Evolutionary conservation across 2,329 filamentous ascomycete species (phyloP).

Genomic region (Atkinsonella hypoxylon): DNA sequence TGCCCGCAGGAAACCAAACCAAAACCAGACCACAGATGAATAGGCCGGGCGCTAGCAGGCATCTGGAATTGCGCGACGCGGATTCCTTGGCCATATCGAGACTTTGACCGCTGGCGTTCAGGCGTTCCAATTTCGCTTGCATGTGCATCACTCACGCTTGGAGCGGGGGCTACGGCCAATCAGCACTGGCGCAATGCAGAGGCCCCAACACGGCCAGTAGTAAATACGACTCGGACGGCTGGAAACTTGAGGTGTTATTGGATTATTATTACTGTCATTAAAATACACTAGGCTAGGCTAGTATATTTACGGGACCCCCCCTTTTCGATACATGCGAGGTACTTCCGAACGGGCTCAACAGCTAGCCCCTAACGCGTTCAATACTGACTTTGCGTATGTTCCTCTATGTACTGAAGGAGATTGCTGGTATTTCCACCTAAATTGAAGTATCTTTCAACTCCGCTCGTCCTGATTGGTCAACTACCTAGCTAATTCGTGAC

Average conservation of each 20-base stretch:
- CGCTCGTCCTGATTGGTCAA: too few species aligned
- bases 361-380: too few species aligned
- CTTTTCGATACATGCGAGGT: too few species aligned
- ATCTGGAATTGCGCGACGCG: background rate
- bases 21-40: background rate
- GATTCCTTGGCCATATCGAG: background rate
- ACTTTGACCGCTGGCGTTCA: slow-evolving; percentile 2
- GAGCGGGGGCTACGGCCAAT: background rate
- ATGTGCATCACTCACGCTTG: background rate
- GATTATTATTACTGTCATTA: too few species aligned
- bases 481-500: too few species aligned
- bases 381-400: too few species aligned
- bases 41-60: background rate
- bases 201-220: background rate
- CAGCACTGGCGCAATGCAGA: background rate
- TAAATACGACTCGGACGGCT: background rate
- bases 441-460: too few species aligned
- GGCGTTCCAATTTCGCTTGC: slow-evolving; percentile 14
- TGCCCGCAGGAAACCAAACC: background rate
- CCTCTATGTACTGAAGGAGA: too few species aligned
- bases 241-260: background rate
- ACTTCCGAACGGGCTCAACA: too few species aligned
- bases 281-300: too few species aligned
- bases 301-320: too few species aligned
- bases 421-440: too few species aligned